Conservation (phyloP, 129 eudicot genomes). For the Arctium lappa region DNA sequence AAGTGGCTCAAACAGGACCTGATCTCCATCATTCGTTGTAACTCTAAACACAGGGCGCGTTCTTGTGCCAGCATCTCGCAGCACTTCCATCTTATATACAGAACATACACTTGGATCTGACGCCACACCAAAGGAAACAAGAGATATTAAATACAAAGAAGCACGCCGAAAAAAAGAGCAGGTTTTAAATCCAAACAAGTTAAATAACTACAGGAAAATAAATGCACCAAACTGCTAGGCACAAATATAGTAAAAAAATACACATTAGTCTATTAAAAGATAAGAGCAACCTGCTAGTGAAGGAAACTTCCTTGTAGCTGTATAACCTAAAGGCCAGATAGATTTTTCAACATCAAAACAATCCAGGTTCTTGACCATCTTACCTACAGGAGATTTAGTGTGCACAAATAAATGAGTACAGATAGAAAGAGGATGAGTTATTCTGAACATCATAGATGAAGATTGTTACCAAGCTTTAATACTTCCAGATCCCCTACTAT, state of each 20-base stretch:
- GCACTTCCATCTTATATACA: constrained; percentile 77
- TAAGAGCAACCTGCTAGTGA: constrained; percentile 59
- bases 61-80: constrained; percentile 59
- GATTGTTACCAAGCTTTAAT: constrained; percentile 60
- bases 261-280: not conserved
- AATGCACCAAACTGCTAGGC: not conserved
- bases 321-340: constrained; percentile 76
- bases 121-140: constrained; percentile 1
- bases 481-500: constrained; percentile 66
- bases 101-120: constrained; percentile 58
- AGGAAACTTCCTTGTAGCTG: constrained; percentile 72
- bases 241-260: not conserved
- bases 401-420: constrained; percentile 5
- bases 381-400: constrained; percentile 43
- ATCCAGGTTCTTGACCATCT: constrained; percentile 55
- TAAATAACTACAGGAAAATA: not conserved
- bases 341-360: constrained; percentile 45
- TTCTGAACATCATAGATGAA: not conserved
- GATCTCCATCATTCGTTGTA: constrained; percentile 72
- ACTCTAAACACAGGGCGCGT: constrained; percentile 65
- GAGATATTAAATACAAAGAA: constrained; percentile 1
- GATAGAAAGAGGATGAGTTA: not conserved
- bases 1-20: constrained; percentile 37
- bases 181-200: not conserved
- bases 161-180: too few species aligned